Evolutionary conservation across 164 flowering plant genomes (phyloP).

Genomic region (Stephania cephalantha): DNA sequence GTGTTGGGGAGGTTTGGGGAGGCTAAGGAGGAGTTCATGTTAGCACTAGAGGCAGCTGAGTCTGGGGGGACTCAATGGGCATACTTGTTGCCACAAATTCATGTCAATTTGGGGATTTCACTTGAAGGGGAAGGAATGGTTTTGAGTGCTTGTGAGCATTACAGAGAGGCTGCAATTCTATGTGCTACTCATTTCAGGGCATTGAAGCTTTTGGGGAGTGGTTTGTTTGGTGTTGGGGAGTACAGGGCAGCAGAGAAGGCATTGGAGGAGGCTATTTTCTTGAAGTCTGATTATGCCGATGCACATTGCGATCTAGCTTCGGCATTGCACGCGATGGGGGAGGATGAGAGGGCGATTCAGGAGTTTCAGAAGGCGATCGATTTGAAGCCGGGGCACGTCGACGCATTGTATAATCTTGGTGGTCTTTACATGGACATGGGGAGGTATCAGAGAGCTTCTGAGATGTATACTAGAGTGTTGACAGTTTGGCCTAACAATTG

Average conservation of each 20-base stretch:
- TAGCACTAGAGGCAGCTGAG: constrained; percentile 90
- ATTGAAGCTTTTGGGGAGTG: constrained; percentile 95
- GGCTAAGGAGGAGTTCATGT: constrained; percentile 70
- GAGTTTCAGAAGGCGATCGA: constrained; percentile 98
- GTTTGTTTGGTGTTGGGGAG: constrained; percentile 96
- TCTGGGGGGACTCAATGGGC: constrained; percentile 85
- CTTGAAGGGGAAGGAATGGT: constrained; percentile 98
- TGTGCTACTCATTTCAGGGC: constrained; percentile 95
- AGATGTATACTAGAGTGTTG: constrained; percentile 94
- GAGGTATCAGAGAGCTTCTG: constrained; percentile 94
- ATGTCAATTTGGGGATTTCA: constrained; percentile 89
- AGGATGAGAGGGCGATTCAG: constrained; percentile 89
- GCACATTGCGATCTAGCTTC: constrained; percentile 99
- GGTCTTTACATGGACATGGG: constrained; percentile 93
- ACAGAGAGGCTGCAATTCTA: constrained; percentile 95
- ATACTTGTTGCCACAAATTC: constrained; percentile 89
- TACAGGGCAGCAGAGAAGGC: constrained; percentile 98
- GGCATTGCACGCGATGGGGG: constrained; percentile 87
- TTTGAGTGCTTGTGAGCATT: constrained; percentile 91
- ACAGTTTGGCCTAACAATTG: constrained; percentile 91
- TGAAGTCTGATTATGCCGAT: constrained; percentile 91
- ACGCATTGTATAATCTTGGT: constrained; percentile 91
- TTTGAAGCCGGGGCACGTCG: constrained; percentile 91
- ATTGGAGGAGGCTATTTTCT: constrained; percentile 83
- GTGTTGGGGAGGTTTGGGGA: constrained; percentile 56